Evolutionary conservation across 192 early-diverging fungal genomes (phyloP).

Genomic region (Podila epicladia): DNA sequence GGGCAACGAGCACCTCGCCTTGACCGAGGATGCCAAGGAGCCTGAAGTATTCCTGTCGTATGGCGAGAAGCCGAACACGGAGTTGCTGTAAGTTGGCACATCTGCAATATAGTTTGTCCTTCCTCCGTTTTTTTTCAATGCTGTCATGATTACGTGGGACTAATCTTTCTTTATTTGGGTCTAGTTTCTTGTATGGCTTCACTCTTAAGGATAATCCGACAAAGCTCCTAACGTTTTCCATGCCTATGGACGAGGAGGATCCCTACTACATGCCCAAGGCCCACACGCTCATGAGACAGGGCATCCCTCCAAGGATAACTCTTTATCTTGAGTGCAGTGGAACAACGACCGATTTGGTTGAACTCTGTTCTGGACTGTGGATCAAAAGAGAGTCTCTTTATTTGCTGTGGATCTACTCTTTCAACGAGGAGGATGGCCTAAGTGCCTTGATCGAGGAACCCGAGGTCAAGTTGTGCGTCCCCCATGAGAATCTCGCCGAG

Average conservation of each 20-base stretch:
- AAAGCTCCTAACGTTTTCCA: constrained; percentile 14
- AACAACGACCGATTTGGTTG: constrained; percentile 12
- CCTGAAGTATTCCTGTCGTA: constrained; percentile 71
- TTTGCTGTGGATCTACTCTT: constrained; percentile 43
- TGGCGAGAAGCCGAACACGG: constrained; percentile 75
- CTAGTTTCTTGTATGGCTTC: constrained; percentile 76
- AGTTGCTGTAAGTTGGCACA: constrained; percentile 55
- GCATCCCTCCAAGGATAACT: constrained; percentile 20
- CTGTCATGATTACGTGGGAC: background rate
- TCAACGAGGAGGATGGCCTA: constrained; percentile 47
- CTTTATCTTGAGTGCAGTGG: constrained; percentile 8
- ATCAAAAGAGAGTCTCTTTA: constrained; percentile 19
- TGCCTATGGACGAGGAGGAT: constrained; percentile 41
- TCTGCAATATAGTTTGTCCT: background rate
- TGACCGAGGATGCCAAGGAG: constrained; percentile 8
- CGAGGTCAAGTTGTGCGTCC: constrained; percentile 8
- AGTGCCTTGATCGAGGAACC: constrained; percentile 32
- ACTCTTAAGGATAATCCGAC: constrained; percentile 61
- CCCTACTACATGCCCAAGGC: constrained; percentile 44
- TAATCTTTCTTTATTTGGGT: background rate
- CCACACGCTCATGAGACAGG: constrained; percentile 29
- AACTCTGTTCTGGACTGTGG: constrained; percentile 28
- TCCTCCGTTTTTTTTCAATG: background rate
- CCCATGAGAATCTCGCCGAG: background rate
- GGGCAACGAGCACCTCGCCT: constrained; percentile 22